Evolutionary conservation across 768 basidiomycete genomes (phyloP).

Genomic region (Hypholoma fasciculare): DNA sequence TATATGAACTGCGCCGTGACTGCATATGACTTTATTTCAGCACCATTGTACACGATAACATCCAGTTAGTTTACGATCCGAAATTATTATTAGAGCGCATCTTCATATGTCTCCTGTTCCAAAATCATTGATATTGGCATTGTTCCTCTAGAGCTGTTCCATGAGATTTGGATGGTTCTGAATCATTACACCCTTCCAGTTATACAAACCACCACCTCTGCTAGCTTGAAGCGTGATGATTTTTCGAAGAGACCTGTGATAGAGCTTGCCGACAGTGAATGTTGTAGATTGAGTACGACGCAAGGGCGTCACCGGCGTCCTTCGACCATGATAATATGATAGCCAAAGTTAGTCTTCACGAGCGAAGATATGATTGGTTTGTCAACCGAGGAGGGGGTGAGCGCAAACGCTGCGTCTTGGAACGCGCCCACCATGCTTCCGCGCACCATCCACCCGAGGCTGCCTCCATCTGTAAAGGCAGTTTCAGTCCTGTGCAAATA

Average conservation of each 20-base stretch:
- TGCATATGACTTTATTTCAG: no score
- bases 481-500: no score
- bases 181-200: neutral
- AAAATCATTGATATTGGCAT: no score
- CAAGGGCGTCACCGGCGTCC: constrained; percentile 51
- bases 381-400: constrained; percentile 78
- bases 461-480: constrained; percentile 65
- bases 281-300: constrained; percentile 3
- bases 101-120: no score
- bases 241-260: neutral
- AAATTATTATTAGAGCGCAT: no score
- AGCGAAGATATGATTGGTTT: constrained; percentile 71
- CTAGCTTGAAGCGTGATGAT: neutral
- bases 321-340: constrained; percentile 92
- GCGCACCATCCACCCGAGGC: constrained; percentile 83
- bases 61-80: no score
- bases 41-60: no score
- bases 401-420: constrained; percentile 86
- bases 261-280: neutral
- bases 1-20: no score
- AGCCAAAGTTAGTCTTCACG: constrained; percentile 83
- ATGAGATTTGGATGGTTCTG: no score
- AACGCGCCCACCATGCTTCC: constrained; percentile 90
- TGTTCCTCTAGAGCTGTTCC: no score
- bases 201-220: neutral